Percentiles rank a stretch among this genome's conserved stretches.
These are phyloP conservation scores for Marsdenia floribunda DNA, from an alignment of 257 asterid genomes.

Conservation along the genomic window DNA sequence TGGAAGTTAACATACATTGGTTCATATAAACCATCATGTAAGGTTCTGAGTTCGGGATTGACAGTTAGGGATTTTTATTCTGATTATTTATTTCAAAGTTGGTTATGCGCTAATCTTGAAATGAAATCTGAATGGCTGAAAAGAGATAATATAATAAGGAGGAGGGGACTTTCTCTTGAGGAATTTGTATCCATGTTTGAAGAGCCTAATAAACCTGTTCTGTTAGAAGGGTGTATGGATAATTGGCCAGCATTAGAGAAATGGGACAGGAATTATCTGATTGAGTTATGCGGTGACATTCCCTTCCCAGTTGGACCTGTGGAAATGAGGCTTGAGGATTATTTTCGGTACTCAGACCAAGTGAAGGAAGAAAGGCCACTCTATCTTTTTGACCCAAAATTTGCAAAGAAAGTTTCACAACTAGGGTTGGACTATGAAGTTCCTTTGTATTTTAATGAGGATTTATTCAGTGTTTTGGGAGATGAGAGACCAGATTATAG, in stretches of 20 bases:
- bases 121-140: conserved; percentile 92
- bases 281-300: conserved; percentile 52
- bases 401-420: conserved; percentile 65
- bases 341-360: conserved; percentile 68
- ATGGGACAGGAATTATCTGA: conserved; percentile 74
- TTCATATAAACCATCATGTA: conserved; percentile 24
- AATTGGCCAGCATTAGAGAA: conserved; percentile 63
- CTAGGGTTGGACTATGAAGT: conserved; percentile 68
- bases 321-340: conserved; percentile 71
- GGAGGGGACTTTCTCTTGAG: conserved; percentile 58
- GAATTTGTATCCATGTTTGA: conserved; percentile 69
- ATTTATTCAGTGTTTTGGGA: conserved; percentile 80
- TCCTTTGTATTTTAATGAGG: conserved; percentile 76
- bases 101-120: conserved; percentile 98
- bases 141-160: conserved; percentile 76
- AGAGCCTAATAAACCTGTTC: conserved; percentile 80
- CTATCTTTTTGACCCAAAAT: conserved; percentile 90
- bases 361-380: conserved; percentile 84
- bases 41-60: conserved; percentile 31
- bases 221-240: conserved; percentile 81
- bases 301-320: conserved; percentile 75
- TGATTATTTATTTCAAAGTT: conserved; percentile 94
- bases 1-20: conserved; percentile 65
- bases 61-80: conserved; percentile 79
- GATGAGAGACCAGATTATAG: conserved; percentile 83